phyloP scores from a whole-genome alignment of 2,329 filamentous ascomycete genomes.

The Talaromyces sp. region DNA sequence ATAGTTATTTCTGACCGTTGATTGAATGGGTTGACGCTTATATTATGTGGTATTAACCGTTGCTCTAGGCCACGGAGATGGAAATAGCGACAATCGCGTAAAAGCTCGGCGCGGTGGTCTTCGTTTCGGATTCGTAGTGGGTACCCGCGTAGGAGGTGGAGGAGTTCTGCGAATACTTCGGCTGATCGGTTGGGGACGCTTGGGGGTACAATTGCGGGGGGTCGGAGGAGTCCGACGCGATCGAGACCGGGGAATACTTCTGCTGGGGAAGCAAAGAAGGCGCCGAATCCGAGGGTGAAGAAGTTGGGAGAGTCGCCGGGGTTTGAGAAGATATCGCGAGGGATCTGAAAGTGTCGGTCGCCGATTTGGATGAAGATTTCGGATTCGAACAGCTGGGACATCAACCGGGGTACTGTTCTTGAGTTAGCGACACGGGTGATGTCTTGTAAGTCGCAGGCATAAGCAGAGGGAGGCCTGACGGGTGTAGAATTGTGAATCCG shows the following conservation, averaged over 20 bases:
- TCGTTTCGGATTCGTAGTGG: conserved; percentile 75
- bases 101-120: conserved; percentile 72
- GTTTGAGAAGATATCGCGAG: conserved; percentile 79
- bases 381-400: conserved; percentile 87
- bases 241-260: conserved; percentile 87
- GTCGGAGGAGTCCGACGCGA: conserved; percentile 75
- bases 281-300: conserved; percentile 86
- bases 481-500: conserved; percentile 93
- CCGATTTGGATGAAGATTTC: conserved; percentile 93
- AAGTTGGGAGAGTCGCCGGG: conserved; percentile 94
- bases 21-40: conserved; percentile 73
- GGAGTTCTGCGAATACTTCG: conserved; percentile 79
- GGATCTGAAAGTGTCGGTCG: conserved; percentile 82
- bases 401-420: conserved; percentile 77
- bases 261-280: conserved; percentile 79
- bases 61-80: conserved; percentile 92
- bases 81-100: conserved; percentile 89
- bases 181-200: conserved; percentile 78
- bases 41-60: conserved; percentile 74
- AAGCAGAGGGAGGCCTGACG: conserved; percentile 54
- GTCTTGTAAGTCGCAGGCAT: too few species aligned
- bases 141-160: conserved; percentile 83
- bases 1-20: conserved; percentile 74
- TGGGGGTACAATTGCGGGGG: conserved; percentile 82
- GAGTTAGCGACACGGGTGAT: conserved; percentile 5